These are phyloP conservation scores for Candida xiaguanensis DNA, from an alignment of 805 yeast species.

Conservation along the genomic window DNA sequence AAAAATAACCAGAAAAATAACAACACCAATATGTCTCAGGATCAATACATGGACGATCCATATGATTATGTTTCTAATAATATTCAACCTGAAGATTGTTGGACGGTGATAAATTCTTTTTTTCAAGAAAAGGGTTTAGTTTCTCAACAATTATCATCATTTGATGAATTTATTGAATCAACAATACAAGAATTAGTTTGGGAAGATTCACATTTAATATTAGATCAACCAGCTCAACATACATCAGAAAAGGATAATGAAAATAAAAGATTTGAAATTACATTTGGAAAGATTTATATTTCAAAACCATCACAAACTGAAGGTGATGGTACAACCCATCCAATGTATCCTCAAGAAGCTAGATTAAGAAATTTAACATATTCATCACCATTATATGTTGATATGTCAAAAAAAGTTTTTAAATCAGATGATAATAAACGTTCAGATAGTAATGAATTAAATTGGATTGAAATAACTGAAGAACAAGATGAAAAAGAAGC, in stretches of 20 bases:
- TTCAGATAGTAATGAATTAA: constrained; percentile 39
- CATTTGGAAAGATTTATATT: constrained; percentile 95
- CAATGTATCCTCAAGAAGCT: constrained; percentile 97
- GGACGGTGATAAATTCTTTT: constrained; percentile 96
- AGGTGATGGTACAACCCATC: constrained; percentile 99
- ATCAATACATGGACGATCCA: constrained; percentile 43
- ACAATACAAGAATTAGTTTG: constrained; percentile 95
- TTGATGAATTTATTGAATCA: constrained; percentile 95
- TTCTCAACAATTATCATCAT: constrained; percentile 96
- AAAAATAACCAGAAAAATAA: constrained; percentile 1
- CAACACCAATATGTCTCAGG: constrained; percentile 12
- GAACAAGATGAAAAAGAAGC: constrained; percentile 48
- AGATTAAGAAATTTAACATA: constrained; percentile 93
- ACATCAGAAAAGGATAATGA: constrained; percentile 85
- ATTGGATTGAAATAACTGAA: constrained; percentile 48
- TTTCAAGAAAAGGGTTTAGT: constrained; percentile 96
- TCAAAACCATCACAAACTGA: constrained; percentile 98
- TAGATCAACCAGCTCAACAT: constrained; percentile 98
- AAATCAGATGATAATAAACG: constrained; percentile 70
- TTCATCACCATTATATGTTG: constrained; percentile 93
- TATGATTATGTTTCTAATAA: constrained; percentile 63
- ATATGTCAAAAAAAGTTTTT: constrained; percentile 86
- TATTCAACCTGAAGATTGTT: constrained; percentile 97
- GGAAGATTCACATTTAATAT: constrained; percentile 89
- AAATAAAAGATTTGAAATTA: constrained; percentile 89